Conservation (phyloP, 2,329 filamentous ascomycete species). For the Cryphonectria carpinicola region DNA sequence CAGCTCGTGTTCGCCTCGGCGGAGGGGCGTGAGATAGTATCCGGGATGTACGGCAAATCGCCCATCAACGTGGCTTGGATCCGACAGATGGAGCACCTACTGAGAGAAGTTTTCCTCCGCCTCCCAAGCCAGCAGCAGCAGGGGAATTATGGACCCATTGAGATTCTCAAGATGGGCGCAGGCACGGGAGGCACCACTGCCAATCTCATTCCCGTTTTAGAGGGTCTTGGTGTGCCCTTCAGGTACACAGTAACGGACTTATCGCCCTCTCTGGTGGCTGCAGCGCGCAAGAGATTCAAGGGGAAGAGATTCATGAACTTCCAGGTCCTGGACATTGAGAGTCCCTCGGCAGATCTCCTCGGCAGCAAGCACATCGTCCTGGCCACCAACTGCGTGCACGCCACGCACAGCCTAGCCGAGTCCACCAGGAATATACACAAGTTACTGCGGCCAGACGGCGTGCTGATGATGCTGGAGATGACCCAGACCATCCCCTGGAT, state of each 20-base stretch:
- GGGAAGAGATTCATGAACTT: slow-evolving; percentile 36
- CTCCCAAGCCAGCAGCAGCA: neutral
- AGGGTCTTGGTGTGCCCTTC: slow-evolving; percentile 34
- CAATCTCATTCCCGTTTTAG: slow-evolving; percentile 34
- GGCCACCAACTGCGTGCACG: slow-evolving; percentile 41
- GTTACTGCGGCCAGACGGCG: slow-evolving; percentile 39
- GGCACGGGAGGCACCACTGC: slow-evolving; percentile 43
- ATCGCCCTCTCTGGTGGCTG: slow-evolving; percentile 37
- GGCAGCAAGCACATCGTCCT: slow-evolving; percentile 38
- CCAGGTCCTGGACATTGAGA: slow-evolving; percentile 37
- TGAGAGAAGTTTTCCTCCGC: slow-evolving; percentile 2
- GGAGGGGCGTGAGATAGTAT: slow-evolving; percentile 12
- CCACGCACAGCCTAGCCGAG: slow-evolving; percentile 34
- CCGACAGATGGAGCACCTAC: neutral
- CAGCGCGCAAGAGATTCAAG: slow-evolving; percentile 35
- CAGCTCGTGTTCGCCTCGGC: slow-evolving; percentile 29
- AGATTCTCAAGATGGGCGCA: slow-evolving; percentile 40
- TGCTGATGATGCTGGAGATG: slow-evolving; percentile 42
- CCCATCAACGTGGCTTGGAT: slow-evolving; percentile 1
- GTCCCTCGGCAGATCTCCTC: slow-evolving; percentile 32
- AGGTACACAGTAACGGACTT: slow-evolving; percentile 48
- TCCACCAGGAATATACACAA: slow-evolving; percentile 34
- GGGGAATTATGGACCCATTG: slow-evolving; percentile 28
- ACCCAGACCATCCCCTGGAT: slow-evolving; percentile 37
- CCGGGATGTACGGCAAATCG: slow-evolving; percentile 11